Evolutionary conservation across 495 filamentous ascomycete genomes (phyloP), one percentile per base, ranked within the genome.

Genomic region (Neurospora pannonica): DNA sequence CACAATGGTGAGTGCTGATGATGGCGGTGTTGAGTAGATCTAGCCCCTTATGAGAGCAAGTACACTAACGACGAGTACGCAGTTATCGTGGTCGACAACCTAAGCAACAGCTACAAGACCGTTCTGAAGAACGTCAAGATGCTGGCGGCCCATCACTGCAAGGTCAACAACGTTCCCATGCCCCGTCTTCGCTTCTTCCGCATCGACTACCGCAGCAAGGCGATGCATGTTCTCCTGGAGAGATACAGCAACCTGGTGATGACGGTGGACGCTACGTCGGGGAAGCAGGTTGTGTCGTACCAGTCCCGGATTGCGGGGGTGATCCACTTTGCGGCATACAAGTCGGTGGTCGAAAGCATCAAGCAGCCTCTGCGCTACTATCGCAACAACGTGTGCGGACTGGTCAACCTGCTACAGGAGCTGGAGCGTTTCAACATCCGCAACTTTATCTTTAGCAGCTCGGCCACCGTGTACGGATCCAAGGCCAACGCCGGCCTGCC

Each of bases 391-490:
- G 89, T 92, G 34, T 86, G 86, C 74, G 90, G 89, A 4, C 79
- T 92, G n/a, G 84, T 92, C 70, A 85, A 88, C 71, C 88, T 92
- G 75, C 84, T 89, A 40, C 75, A 83, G 36, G 83, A 83, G 10
- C 83, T 92, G 71, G 84, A 84, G 24, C 83, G 88, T 17, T 90
- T 88, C 76, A 85, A 84, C 54, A 89, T 92, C 81, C 90, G 87
- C 78, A 90, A 87, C 21, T 89, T 92, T 76, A 88, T 92, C 75
- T 91, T 92, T 80, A 89, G 87, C 7, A 89, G 88, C 38, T 92
- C 90, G 0, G 90, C 83, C 28, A 85, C 88, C 5, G 89, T 92
- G 19, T 92, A 92, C 76, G 90, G 90, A 11, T 83, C 86, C 21
- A 79, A 86, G 21, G 86, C 88, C 31, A 87, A 87, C 43, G 81